Evolutionary conservation across 106 monocot genomes (phyloP).

Genomic region (Apostasia ramifera): DNA sequence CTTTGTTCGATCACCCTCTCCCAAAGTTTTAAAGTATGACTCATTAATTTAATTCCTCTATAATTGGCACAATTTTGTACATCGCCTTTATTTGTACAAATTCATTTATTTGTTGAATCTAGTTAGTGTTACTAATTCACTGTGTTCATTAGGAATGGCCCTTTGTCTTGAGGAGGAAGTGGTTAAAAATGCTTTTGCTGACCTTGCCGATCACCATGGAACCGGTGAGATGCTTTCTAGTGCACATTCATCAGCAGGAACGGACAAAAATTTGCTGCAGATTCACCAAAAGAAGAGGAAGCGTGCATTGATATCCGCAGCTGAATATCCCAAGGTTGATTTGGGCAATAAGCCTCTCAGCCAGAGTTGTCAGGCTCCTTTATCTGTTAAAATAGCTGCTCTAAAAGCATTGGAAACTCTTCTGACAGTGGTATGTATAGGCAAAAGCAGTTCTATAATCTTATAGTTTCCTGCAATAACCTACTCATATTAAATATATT

Average conservation of each 20-base stretch:
- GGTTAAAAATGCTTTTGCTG: conserved; percentile 51
- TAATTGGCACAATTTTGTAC: too few relatives aligned
- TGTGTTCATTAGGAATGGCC: conserved; percentile 58
- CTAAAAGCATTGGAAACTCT: conserved; percentile 70
- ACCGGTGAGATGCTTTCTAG: conserved; percentile 5
- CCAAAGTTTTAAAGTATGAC: too few relatives aligned
- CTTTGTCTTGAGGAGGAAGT: conserved; percentile 53
- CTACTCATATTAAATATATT: too few relatives aligned
- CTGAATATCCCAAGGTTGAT: conserved; percentile 22
- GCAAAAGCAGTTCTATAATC: background rate
- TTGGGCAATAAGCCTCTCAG: conserved; percentile 1
- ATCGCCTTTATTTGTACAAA: too few relatives aligned
- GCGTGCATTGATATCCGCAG: conserved; percentile 10
- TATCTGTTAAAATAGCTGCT: conserved; percentile 75
- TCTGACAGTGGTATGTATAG: conserved; percentile 59
- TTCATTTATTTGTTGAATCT: too few relatives aligned
- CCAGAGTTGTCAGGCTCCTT: conserved; percentile 19
- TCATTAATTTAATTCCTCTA: too few relatives aligned
- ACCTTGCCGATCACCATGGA: conserved; percentile 30
- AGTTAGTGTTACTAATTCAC: conserved; percentile 15
- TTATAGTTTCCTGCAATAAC: too few relatives aligned
- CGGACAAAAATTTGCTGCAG: conserved; percentile 10
- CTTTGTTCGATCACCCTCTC: too few relatives aligned
- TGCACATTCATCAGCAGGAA: conserved; percentile 11
- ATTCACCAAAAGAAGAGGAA: conserved; percentile 59